Conservation (phyloP, 345 rosid genomes). For the Viola odorata region DNA sequence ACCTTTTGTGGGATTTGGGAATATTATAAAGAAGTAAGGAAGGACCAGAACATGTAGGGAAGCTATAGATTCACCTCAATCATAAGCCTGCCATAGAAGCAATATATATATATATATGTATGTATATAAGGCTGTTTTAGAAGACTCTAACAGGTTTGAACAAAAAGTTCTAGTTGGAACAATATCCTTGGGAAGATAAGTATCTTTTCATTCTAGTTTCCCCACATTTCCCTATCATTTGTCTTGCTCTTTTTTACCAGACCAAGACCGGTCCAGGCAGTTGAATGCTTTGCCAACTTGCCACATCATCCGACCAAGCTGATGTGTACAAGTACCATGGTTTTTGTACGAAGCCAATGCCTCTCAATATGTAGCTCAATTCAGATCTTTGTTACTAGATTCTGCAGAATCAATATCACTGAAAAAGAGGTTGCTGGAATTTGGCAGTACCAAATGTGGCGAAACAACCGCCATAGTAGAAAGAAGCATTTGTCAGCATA, state of each 20-base stretch:
- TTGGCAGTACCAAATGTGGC: too few relatives aligned
- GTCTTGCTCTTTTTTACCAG: slow-evolving; percentile 33
- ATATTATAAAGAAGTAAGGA: slow-evolving; percentile 20
- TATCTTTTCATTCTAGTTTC: slow-evolving; percentile 39
- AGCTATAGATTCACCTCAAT: slow-evolving; percentile 45
- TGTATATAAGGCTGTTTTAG: slow-evolving; percentile 47
- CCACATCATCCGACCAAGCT: slow-evolving; percentile 24
- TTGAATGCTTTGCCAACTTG: slow-evolving; percentile 19
- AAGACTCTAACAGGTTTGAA: slow-evolving; percentile 81
- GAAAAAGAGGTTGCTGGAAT: too few relatives aligned
- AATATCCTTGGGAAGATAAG: slow-evolving; percentile 63
- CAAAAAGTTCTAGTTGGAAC: slow-evolving; percentile 59
- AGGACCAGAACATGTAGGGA: slow-evolving; percentile 42
- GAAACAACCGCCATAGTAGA: too few relatives aligned
- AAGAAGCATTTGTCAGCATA: too few relatives aligned
- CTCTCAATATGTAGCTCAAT: too few relatives aligned
- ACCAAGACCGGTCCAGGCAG: slow-evolving; percentile 15
- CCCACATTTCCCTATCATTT: slow-evolving; percentile 35
- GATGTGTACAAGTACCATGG: slow-evolving; percentile 8
- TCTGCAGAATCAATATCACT: too few relatives aligned
- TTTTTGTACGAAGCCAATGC: not conserved
- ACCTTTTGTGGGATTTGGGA: slow-evolving; percentile 32
- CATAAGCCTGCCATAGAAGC: slow-evolving; percentile 45
- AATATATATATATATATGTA: too few relatives aligned
- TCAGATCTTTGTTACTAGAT: too few relatives aligned